phyloP scores from a whole-genome alignment of 768 basidiomycete genomes.

The Pleurotus pulmonarius region DNA sequence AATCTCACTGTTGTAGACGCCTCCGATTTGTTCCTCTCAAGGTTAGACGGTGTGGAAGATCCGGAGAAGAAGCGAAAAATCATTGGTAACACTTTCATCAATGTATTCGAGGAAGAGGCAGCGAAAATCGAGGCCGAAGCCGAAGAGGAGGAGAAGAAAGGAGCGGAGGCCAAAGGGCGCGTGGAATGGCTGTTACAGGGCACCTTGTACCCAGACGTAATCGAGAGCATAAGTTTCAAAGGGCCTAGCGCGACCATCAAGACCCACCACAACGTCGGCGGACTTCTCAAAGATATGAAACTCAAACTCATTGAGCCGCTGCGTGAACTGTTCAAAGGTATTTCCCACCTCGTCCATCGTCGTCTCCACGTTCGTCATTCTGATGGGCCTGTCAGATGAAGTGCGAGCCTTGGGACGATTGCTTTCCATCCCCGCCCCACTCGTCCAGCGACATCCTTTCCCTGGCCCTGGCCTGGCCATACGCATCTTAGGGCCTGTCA shows the following conservation, averaged over 20 bases:
- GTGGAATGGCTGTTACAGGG: constrained; percentile 98
- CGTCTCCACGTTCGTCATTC: background rate
- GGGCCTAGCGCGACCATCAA: constrained; percentile 99
- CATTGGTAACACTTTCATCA: constrained; percentile 98
- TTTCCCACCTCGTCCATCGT: constrained; percentile 13
- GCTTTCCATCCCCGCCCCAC: constrained; percentile 84
- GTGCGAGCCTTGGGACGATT: constrained; percentile 90
- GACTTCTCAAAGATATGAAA: constrained; percentile 95
- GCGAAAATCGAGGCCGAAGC: constrained; percentile 81
- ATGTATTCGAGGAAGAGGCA: constrained; percentile 95
- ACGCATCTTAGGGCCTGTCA: constrained; percentile 95
- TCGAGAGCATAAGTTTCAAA: constrained; percentile 99
- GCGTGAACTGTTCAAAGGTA: constrained; percentile 97
- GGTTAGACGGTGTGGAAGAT: constrained; percentile 89
- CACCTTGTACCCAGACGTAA: constrained; percentile 97
- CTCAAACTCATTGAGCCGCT: constrained; percentile 97
- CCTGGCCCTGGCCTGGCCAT: constrained; percentile 98
- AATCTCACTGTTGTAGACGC: constrained; percentile 96
- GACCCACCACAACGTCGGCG: constrained; percentile 99
- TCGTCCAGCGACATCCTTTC: constrained; percentile 97
- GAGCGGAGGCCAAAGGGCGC: constrained; percentile 75
- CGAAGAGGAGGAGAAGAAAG: constrained; percentile 65
- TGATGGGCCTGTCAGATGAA: constrained; percentile 61
- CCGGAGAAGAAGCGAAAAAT: constrained; percentile 97
- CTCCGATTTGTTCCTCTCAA: constrained; percentile 86